Base-by-base conservation (phyloP, 1,139 yeast genomes). In the Yamadazyma dushanensis region DNA sequence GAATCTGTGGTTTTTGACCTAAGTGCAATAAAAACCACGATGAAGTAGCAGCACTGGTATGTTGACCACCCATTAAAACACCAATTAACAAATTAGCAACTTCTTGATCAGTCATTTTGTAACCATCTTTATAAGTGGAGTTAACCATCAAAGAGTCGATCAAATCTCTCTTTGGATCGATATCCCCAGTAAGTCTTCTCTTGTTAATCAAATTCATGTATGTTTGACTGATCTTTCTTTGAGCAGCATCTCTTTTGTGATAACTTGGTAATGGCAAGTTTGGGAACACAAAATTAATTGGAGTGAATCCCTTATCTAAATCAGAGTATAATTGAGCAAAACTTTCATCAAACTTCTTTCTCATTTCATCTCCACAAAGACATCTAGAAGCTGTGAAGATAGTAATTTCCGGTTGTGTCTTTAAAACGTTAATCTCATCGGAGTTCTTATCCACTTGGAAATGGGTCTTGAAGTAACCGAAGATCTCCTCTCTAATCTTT, bases 31-130 rank as follows among this genome's bases (percentile, higher is more conserved):
- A 71, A 54, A 80, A 80, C 98, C 98, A 92, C 18, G 97, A 86
- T 32, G 96, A 86, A 17, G 98, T 92, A 18, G 97, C 78, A 32
- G 97, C 95, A 50, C 96, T 85, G 20, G 99, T 94, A 63, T 92
- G 99, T 69, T 92, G 99, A 44, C 98, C 99, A 51, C 98, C 99
- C 99, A 92, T 92, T 45, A 94, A 75, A 38, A 94, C 82, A 59
- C 97, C 99, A 62, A 92, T 92, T 63, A 89, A 73, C 59, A 94
- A 73, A 64, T 90, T 85, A 28, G 97, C 95, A 57, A 92, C 88
- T 66, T 92, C 96, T 59, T 83, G 83, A 60, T 94, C 98, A 26
- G 96, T 83, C 97, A 92, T 89, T 54, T 76, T 75, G 31, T 81
- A 80, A 49, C 98, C 98, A 57, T 92, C 98, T 61, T 86, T 89